These are phyloP conservation scores for Aspergillus brasiliensis DNA, from an alignment of 2,329 filamentous ascomycete genomes.

Conservation along the genomic window DNA sequence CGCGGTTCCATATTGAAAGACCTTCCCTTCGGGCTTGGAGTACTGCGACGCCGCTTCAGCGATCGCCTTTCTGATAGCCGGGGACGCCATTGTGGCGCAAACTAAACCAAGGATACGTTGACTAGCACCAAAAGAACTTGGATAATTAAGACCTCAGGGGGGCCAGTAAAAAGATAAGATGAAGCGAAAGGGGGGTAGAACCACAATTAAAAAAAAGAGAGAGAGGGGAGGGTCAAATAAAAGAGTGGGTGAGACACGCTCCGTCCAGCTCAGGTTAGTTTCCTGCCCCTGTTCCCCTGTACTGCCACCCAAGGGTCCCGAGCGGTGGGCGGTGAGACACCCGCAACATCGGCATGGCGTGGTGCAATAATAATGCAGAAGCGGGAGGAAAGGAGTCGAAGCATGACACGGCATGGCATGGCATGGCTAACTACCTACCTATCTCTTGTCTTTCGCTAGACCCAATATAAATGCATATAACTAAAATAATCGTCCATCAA, in stretches of 20 bases:
- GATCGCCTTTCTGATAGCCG: slow-evolving; percentile 48
- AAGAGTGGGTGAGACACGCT: slow-evolving; percentile 2
- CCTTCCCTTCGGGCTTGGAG: slow-evolving; percentile 51
- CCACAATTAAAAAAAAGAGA: slow-evolving; percentile 7
- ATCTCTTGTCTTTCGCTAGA: no score
- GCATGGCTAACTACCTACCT: no score
- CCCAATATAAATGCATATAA: background rate
- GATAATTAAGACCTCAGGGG: background rate
- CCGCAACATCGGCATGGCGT: background rate
- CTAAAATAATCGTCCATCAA: background rate
- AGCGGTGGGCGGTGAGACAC: slow-evolving; percentile 21
- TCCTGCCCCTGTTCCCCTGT: slow-evolving; percentile 6
- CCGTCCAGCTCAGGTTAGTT: slow-evolving; percentile 14
- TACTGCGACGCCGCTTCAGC: slow-evolving; percentile 51
- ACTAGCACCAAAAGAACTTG: background rate
- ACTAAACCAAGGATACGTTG: slow-evolving; percentile 10
- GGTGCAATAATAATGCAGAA: background rate
- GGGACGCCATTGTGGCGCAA: slow-evolving; percentile 45
- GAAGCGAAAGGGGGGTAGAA: slow-evolving; percentile 8
- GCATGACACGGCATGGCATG: background rate
- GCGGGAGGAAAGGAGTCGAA: background rate
- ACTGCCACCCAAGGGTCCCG: slow-evolving; percentile 16
- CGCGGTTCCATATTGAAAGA: slow-evolving; percentile 63
- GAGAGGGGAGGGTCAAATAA: slow-evolving; percentile 9
- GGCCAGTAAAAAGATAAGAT: slow-evolving; percentile 3